These are phyloP conservation scores for Stentor coeruleus DNA, from an alignment of 73 alveolate species.

Conservation along the genomic window DNA sequence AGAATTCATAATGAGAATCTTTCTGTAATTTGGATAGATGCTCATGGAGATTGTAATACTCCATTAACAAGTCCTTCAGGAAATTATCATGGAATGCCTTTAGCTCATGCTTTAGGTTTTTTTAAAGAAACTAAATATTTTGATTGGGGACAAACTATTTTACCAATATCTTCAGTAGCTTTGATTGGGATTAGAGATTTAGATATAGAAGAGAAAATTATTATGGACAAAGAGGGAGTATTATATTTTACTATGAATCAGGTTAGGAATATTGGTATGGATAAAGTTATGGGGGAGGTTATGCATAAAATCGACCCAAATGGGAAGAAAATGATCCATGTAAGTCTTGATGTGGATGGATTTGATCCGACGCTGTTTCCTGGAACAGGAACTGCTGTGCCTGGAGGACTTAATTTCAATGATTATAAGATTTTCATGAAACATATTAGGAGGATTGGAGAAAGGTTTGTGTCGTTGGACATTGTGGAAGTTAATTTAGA, in stretches of 20 bases:
- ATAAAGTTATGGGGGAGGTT: background rate
- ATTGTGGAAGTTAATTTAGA: constrained; percentile 17
- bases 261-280: constrained; percentile 1
- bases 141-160: constrained; percentile 18
- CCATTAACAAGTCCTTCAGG: constrained; percentile 52
- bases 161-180: background rate
- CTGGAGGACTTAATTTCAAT: constrained; percentile 15
- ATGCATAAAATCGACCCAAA: constrained; percentile 15
- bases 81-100: constrained; percentile 51
- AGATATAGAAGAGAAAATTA: constrained; percentile 19
- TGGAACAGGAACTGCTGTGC: constrained; percentile 35
- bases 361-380: constrained; percentile 29
- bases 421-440: background rate
- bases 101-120: constrained; percentile 21
- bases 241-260: constrained; percentile 14
- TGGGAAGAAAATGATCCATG: constrained; percentile 1
- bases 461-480: constrained; percentile 8
- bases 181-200: constrained; percentile 27
- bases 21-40: constrained; percentile 57
- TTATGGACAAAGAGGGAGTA: constrained; percentile 21
- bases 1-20: constrained; percentile 17
- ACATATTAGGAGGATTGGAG: background rate
- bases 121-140: background rate
- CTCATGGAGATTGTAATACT: constrained; percentile 61
- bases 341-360: constrained; percentile 37